These are phyloP conservation scores for Ogataea hybrid DNA, from an alignment of 1,139 yeast species.

Conservation along the genomic window DNA sequence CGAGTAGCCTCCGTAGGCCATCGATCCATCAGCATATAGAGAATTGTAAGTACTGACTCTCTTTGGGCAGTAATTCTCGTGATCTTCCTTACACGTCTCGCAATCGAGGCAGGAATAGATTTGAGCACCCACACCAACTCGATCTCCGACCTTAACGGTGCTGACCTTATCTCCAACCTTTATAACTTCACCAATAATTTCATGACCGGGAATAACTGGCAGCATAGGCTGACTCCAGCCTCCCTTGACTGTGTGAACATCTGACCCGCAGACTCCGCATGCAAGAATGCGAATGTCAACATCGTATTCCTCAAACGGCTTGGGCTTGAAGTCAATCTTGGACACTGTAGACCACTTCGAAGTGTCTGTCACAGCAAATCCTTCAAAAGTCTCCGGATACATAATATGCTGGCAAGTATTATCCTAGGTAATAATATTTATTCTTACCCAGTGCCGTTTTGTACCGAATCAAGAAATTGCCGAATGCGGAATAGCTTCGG, in stretches of 20 bases:
- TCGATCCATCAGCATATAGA: conserved; percentile 37
- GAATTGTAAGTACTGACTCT: conserved; percentile 45
- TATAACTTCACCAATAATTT: conserved; percentile 43
- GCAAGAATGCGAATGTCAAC: conserved; percentile 43
- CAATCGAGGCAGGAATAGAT: conserved; percentile 49
- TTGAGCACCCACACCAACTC: conserved; percentile 64
- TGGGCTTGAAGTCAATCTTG: conserved; percentile 35
- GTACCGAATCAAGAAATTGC: too few relatives aligned
- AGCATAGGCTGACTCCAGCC: conserved; percentile 38
- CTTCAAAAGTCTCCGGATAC: conserved; percentile 37
- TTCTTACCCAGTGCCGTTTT: background rate
- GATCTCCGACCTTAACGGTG: conserved; percentile 50
- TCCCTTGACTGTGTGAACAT: conserved; percentile 42
- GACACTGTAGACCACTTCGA: conserved; percentile 38
- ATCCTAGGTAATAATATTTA: background rate
- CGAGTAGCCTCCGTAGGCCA: conserved; percentile 61
- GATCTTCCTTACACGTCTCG: conserved; percentile 41
- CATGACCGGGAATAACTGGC: conserved; percentile 45
- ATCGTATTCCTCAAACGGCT: conserved; percentile 56
- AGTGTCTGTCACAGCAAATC: conserved; percentile 36
- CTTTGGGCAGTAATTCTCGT: conserved; percentile 50
- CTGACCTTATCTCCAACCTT: conserved; percentile 47
- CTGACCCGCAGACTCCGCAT: conserved; percentile 66
- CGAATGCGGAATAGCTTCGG: too few relatives aligned
- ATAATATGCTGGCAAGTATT: background rate